These are phyloP conservation scores for Sonneratia alba DNA, from an alignment of 345 rosid species.

Conservation along the genomic window DNA sequence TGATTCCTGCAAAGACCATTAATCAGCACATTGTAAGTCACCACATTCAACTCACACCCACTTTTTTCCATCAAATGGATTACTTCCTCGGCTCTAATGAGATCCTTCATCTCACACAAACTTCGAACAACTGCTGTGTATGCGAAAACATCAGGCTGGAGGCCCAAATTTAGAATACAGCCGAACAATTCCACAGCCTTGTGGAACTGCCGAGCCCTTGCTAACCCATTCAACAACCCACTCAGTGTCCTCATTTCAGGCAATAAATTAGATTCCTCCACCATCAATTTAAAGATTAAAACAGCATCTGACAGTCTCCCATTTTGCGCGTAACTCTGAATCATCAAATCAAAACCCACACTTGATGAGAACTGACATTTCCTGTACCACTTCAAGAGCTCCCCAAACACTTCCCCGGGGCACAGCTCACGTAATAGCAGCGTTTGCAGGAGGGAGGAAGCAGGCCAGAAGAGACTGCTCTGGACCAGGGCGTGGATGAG, in stretches of 20 bases:
- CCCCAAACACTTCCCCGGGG: constrained; percentile 48
- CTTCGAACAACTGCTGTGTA: constrained; percentile 51
- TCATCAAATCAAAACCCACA: constrained; percentile 75
- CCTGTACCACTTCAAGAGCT: constrained; percentile 35
- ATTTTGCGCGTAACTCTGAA: constrained; percentile 57
- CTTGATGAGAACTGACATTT: constrained; percentile 39
- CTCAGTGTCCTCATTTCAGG: constrained; percentile 73
- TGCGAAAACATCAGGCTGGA: constrained; percentile 50
- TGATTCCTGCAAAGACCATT: constrained; percentile 71
- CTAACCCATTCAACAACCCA: constrained; percentile 52
- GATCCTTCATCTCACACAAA: constrained; percentile 64
- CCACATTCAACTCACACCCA: constrained; percentile 44
- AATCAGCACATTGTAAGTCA: constrained; percentile 66
- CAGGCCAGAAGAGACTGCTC: constrained; percentile 65
- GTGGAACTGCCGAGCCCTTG: constrained; percentile 43
- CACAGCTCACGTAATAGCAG: constrained; percentile 48
- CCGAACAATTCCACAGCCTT: constrained; percentile 50
- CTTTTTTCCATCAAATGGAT: constrained; percentile 42
- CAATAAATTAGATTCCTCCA: constrained; percentile 33
- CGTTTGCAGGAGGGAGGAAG: constrained; percentile 76
- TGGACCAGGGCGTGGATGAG: constrained; percentile 59
- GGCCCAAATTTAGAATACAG: constrained; percentile 35
- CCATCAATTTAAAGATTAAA: constrained; percentile 51
- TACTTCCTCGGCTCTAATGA: constrained; percentile 51
- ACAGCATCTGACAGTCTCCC: constrained; percentile 48